A percentile compares a stretch with the other conserved stretches of the same genome.
These are phyloP conservation scores for Metschnikowia aberdeeniae DNA, from an alignment of 805 yeast genomes.

Conservation along the genomic window DNA sequence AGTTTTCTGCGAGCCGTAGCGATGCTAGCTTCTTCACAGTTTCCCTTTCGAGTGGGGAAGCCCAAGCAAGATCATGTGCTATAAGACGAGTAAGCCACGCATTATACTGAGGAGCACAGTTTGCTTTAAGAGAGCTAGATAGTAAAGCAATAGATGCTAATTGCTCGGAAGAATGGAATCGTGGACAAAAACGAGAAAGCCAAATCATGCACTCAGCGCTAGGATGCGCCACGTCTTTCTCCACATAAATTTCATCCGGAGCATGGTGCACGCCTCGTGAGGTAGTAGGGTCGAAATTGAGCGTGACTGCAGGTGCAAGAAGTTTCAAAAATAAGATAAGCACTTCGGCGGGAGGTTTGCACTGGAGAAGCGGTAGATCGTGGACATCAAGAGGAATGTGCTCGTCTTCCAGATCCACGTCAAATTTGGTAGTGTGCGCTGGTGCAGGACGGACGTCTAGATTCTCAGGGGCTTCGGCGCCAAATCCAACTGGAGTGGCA, in stretches of 20 bases:
- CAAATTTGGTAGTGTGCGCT: not conserved
- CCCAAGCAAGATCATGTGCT: conserved; percentile 48
- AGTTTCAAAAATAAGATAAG: conserved; percentile 44
- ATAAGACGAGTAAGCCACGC: conserved; percentile 47
- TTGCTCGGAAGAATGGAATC: conserved; percentile 21
- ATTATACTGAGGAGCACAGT: conserved; percentile 36
- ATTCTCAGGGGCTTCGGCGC: not conserved
- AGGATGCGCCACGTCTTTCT: conserved; percentile 28
- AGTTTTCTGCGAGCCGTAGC: conserved; percentile 66
- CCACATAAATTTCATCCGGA: conserved; percentile 23
- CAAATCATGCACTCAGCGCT: conserved; percentile 38
- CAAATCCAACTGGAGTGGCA: conserved; percentile 16
- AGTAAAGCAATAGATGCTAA: conserved; percentile 25
- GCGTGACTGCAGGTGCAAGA: conserved; percentile 45
- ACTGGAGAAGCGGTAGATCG: conserved; percentile 54
- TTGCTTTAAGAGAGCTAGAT: conserved; percentile 24
- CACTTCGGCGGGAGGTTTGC: conserved; percentile 45
- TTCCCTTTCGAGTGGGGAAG: conserved; percentile 28
- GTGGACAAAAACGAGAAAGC: conserved; percentile 37
- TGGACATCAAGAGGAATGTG: conserved; percentile 44
- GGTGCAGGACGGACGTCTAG: not conserved
- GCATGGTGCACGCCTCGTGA: conserved; percentile 7
- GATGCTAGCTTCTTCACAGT: conserved; percentile 57
- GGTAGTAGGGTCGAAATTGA: conserved; percentile 42
- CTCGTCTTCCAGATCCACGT: conserved; percentile 1